Conservation (phyloP, 2,329 filamentous ascomycete genomes). For the Apiospora pterosperma region DNA sequence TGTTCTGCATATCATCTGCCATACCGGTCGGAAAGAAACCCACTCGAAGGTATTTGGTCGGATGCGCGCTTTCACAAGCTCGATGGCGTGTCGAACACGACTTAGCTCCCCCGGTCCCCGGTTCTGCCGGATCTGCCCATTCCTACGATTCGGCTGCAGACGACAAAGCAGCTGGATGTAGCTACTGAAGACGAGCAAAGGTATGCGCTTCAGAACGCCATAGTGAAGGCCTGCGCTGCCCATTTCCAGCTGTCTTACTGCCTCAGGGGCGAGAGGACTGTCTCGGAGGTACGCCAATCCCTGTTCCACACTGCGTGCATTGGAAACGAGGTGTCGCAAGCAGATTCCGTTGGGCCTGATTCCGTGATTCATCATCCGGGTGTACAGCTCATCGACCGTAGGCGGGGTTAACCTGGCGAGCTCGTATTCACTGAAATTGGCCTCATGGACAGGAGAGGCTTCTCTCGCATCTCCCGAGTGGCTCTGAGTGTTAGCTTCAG, state of each 20-base stretch:
- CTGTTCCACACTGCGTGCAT: constrained; percentile 44
- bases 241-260: constrained; percentile 16
- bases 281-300: constrained; percentile 50
- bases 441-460: constrained; percentile 49
- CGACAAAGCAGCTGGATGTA: constrained; percentile 50
- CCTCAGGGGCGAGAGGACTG: constrained; percentile 27
- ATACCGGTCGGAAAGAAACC: constrained; percentile 34
- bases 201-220: constrained; percentile 24
- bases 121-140: neutral
- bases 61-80: constrained; percentile 26
- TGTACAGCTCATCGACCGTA: constrained; percentile 53
- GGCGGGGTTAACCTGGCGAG: constrained; percentile 61
- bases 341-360: constrained; percentile 46
- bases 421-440: constrained; percentile 62
- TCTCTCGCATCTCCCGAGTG: constrained; percentile 61
- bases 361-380: constrained; percentile 49
- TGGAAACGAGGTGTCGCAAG: constrained; percentile 52
- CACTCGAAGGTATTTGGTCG: constrained; percentile 20
- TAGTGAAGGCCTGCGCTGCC: constrained; percentile 13
- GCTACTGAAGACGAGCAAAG: constrained; percentile 40
- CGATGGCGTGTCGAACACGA: constrained; percentile 32
- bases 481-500: constrained; percentile 21
- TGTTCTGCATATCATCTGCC: constrained; percentile 38
- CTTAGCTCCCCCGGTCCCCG: constrained; percentile 16
- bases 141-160: constrained; percentile 25